phyloP scores from a whole-genome alignment of 257 asterid species.

The Solanum medicagineum region DNA sequence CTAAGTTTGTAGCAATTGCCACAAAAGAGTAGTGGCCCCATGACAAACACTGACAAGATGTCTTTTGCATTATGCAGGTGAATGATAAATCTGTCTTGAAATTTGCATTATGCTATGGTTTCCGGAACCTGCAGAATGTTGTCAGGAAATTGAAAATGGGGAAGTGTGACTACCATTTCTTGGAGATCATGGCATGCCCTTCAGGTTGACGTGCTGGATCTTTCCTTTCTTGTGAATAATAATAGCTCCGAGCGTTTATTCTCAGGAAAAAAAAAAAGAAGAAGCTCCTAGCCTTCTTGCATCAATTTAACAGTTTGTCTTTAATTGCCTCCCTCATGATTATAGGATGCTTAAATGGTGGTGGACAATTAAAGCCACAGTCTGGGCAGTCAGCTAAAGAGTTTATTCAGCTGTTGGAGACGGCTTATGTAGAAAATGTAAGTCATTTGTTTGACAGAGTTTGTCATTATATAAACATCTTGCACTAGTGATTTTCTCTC shows the following conservation, averaged over 20 bases:
- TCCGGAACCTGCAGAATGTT: conserved; percentile 81
- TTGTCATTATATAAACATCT: not conserved
- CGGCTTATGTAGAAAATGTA: conserved; percentile 67
- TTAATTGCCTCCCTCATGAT: not conserved
- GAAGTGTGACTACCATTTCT: conserved; percentile 75
- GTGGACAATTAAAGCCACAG: conserved; percentile 89
- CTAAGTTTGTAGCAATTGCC: not conserved
- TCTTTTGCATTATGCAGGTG: conserved; percentile 36
- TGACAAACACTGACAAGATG: not conserved
- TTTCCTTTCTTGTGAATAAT: not conserved
- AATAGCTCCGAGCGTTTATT: too few species aligned
- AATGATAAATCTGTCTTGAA: conserved; percentile 65
- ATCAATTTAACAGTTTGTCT: not conserved
- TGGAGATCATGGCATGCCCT: conserved; percentile 99
- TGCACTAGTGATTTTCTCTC: not conserved
- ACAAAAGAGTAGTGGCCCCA: not conserved
- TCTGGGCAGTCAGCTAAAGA: conserved; percentile 77
- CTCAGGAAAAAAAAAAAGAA: too few species aligned
- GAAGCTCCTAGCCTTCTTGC: not conserved
- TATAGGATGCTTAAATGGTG: conserved; percentile 94
- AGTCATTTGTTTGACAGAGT: conserved; percentile 15
- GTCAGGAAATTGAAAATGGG: conserved; percentile 81
- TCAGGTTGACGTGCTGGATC: conserved; percentile 38
- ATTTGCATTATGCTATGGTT: conserved; percentile 92
- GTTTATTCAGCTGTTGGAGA: conserved; percentile 58